phyloP scores from a whole-genome alignment of 352 stramenopile genomes.

The Pelagophyceae sp. region DNA sequence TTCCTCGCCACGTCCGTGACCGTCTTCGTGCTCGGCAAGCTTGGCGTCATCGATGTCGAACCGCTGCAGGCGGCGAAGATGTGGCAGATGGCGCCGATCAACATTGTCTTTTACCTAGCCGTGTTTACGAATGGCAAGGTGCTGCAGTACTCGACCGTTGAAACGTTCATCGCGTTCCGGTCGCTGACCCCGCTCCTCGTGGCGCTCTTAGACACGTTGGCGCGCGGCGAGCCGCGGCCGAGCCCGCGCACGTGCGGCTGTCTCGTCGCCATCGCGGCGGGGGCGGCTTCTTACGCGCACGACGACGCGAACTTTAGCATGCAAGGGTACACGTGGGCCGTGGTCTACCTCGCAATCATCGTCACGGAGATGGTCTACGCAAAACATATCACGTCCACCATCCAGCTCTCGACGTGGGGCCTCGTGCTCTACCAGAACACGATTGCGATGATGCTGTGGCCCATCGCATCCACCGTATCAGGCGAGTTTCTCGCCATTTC shows the following conservation, averaged over 20 bases:
- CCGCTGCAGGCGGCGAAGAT: not conserved
- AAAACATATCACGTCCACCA: conserved; percentile 37
- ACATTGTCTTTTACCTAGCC: conserved; percentile 57
- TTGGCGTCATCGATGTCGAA: not conserved
- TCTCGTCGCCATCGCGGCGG: conserved; percentile 48
- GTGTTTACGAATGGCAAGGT: conserved; percentile 69
- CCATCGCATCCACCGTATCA: not conserved
- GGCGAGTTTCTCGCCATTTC: not conserved
- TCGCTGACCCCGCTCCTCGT: conserved; percentile 56
- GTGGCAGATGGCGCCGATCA: conserved; percentile 21
- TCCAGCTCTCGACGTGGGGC: conserved; percentile 22
- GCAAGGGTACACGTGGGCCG: conserved; percentile 60
- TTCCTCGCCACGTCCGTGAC: not conserved
- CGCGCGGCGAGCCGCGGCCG: conserved; percentile 60
- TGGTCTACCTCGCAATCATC: conserved; percentile 57
- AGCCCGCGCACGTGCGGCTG: conserved; percentile 41
- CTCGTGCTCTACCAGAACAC: conserved; percentile 30
- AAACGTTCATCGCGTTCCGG: conserved; percentile 70
- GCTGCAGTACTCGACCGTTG: conserved; percentile 59
- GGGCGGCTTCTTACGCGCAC: conserved; percentile 54
- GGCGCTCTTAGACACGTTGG: conserved; percentile 54
- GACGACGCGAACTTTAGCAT: conserved; percentile 52
- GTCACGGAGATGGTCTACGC: conserved; percentile 62
- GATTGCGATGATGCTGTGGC: conserved; percentile 14
- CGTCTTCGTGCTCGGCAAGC: not conserved